These are phyloP conservation scores for Colletotrichum cordylinicola DNA, from an alignment of 2,329 filamentous ascomycete species.

Conservation along the genomic window DNA sequence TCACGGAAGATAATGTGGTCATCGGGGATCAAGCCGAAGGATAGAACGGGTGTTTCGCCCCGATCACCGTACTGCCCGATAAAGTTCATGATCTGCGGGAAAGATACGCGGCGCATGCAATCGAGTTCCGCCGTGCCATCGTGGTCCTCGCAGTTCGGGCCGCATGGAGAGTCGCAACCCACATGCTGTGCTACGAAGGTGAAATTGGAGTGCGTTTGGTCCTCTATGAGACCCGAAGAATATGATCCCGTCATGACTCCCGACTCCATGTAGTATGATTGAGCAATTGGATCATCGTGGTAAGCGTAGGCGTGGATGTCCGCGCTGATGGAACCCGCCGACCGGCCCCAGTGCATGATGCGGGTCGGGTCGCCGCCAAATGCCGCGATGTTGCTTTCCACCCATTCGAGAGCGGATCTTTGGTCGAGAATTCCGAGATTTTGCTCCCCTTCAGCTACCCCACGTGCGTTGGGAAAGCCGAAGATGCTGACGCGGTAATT, in stretches of 20 bases:
- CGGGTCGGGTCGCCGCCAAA: conserved; percentile 24
- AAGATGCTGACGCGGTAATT: conserved; percentile 25
- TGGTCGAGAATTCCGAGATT: conserved; percentile 24
- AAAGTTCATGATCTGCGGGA: conserved; percentile 34
- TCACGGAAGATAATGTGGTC: conserved; percentile 34
- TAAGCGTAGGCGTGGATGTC: conserved; percentile 50
- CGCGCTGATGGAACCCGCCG: conserved; percentile 45
- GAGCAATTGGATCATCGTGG: conserved; percentile 49
- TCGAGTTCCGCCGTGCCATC: conserved; percentile 33
- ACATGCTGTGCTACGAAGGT: conserved; percentile 37
- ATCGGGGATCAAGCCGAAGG: conserved; percentile 32
- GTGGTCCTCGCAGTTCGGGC: neutral
- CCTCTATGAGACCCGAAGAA: conserved; percentile 28
- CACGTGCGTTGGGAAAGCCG: conserved; percentile 24
- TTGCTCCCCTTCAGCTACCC: conserved; percentile 6
- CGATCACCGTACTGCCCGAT: conserved; percentile 32
- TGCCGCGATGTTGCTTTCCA: conserved; percentile 19
- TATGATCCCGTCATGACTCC: conserved; percentile 35
- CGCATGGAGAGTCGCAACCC: conserved; percentile 34
- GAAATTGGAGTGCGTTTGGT: conserved; percentile 35
- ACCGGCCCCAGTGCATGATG: conserved; percentile 53
- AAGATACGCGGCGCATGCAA: conserved; percentile 40
- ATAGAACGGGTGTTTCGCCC: conserved; percentile 24
- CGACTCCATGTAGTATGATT: conserved; percentile 45
- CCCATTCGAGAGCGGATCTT: conserved; percentile 22